Evolutionary conservation across 768 basidiomycete genomes (phyloP).

Genomic region (Clitopilus passeckerianus): DNA sequence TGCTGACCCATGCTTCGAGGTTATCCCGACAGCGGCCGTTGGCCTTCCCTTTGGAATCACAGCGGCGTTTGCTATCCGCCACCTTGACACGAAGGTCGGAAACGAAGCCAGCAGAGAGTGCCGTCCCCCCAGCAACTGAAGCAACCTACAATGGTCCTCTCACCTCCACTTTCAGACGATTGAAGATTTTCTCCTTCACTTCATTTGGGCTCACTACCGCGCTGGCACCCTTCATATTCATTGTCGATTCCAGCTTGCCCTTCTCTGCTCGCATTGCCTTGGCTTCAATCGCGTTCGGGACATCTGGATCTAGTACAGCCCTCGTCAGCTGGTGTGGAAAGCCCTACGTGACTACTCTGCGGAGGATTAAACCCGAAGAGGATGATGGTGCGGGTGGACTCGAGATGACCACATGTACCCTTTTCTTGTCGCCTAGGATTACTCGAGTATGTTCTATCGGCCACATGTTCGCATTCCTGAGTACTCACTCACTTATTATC

Average conservation of each 20-base stretch:
- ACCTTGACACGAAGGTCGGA: background rate
- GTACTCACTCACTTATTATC: background rate
- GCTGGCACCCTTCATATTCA: constrained; percentile 76
- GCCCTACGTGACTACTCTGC: constrained; percentile 69
- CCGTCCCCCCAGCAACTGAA: constrained; percentile 7
- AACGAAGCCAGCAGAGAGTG: background rate
- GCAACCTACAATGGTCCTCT: constrained; percentile 69
- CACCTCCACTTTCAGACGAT: constrained; percentile 62
- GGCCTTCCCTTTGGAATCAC: background rate
- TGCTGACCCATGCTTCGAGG: background rate
- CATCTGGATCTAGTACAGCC: constrained; percentile 69
- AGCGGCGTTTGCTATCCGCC: constrained; percentile 6
- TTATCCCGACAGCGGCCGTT: background rate
- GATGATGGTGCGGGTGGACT: constrained; percentile 46
- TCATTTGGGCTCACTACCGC: constrained; percentile 66
- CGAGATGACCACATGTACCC: constrained; percentile 65
- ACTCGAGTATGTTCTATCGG: constrained; percentile 46
- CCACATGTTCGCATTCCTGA: background rate
- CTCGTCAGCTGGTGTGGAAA: constrained; percentile 68
- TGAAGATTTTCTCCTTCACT: constrained; percentile 81
- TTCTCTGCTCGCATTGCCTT: constrained; percentile 61
- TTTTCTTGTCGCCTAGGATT: constrained; percentile 52
- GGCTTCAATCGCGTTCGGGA: constrained; percentile 64
- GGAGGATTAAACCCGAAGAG: constrained; percentile 39
- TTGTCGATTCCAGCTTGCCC: constrained; percentile 76